Base-by-base conservation (phyloP, 805 yeast genomes). In the Priceomyces carsonii region DNA sequence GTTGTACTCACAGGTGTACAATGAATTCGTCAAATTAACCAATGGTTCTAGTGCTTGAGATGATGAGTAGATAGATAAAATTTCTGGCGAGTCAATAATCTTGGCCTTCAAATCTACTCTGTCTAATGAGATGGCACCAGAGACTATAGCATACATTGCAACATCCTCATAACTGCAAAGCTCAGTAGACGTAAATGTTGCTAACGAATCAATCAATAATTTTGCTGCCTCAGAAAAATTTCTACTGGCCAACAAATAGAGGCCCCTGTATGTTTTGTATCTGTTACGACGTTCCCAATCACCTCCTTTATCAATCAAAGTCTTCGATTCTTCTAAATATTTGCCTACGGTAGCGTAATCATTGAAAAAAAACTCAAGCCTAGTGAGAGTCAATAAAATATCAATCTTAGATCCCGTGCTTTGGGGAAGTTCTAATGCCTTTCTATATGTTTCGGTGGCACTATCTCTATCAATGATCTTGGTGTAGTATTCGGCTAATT, bases 281-380 rank as follows among this genome's bases (percentile, higher is more conserved):
- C 96, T 71, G 66, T 93, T 93, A 54, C 96, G 81, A 63, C 99
- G 85, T 66, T 93, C 99, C 99, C 99, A 93, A 61, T 93, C 99
- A 43, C 99, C 99, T 37, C 98, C 99, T 53, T 88, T 85, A 52
- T 91, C 98, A 52, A 93, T 88, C 57, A 87, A 73, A 16, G 67
- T 54, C 53, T 84, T 80, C 13, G 83, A 80, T 48, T 80, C 80
- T 36, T 83, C 91, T 45, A 93, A 73, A 53, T 82, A 82, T 49
- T 79, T 79, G 40, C 81, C 75, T 29, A 85, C 82, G 45, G 77
- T 78, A 5, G 66, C 61, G 55, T 80, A 80, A 63, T 93, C 95
- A 53, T 82, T 81, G 60, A 75, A 91, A 59, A 93, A 89, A 50
- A 89, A 82, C n/a, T 95, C 97, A 36, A 93, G 61, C 59, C 98